A percentile compares a stretch with the other conserved stretches of the same genome.
phyloP scores from a whole-genome alignment of 495 filamentous ascomycete species.

The Aspergillus steynii region DNA sequence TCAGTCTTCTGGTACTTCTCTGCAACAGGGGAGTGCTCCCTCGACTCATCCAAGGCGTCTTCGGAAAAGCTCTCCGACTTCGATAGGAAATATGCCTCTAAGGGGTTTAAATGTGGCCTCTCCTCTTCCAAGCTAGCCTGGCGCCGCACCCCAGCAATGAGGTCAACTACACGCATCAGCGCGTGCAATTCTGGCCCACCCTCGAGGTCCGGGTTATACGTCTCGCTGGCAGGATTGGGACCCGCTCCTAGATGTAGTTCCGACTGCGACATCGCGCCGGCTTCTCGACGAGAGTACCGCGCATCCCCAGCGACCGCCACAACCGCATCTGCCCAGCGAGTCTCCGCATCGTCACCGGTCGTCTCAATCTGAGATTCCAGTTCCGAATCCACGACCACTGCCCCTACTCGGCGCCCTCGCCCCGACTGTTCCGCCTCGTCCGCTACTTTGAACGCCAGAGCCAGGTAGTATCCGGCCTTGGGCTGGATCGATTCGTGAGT shows the following conservation, averaged over 20 bases:
- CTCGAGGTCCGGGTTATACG: conserved; percentile 35
- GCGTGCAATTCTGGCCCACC: conserved; percentile 83
- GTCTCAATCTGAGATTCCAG: conserved; percentile 33
- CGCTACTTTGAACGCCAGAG: conserved; percentile 65
- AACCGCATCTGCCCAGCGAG: conserved; percentile 43
- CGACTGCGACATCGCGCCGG: conserved; percentile 30
- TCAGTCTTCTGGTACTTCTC: conserved; percentile 26
- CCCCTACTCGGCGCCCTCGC: conserved; percentile 70
- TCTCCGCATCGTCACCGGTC: conserved; percentile 18
- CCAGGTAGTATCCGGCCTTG: conserved; percentile 59
- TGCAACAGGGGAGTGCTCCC: conserved; percentile 14
- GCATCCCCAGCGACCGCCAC: conserved; percentile 79
- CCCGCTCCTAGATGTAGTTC: conserved; percentile 22
- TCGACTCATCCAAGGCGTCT: neutral
- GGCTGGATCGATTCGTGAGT: conserved; percentile 56
- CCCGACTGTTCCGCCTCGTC: conserved; percentile 53
- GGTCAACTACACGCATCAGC: conserved; percentile 81
- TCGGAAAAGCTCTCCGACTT: conserved; percentile 14
- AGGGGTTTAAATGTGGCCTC: conserved; percentile 26
- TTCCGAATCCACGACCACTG: conserved; percentile 72
- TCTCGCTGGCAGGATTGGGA: conserved; percentile 31
- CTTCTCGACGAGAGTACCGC: conserved; percentile 59
- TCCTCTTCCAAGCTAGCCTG: conserved; percentile 17
- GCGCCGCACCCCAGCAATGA: conserved; percentile 72
- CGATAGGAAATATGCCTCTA: conserved; percentile 42